Evolutionary conservation across 495 filamentous ascomycete genomes (phyloP), one percentile per base, ranked within the genome.

Genomic region (Pseudotulostoma volvatum): DNA sequence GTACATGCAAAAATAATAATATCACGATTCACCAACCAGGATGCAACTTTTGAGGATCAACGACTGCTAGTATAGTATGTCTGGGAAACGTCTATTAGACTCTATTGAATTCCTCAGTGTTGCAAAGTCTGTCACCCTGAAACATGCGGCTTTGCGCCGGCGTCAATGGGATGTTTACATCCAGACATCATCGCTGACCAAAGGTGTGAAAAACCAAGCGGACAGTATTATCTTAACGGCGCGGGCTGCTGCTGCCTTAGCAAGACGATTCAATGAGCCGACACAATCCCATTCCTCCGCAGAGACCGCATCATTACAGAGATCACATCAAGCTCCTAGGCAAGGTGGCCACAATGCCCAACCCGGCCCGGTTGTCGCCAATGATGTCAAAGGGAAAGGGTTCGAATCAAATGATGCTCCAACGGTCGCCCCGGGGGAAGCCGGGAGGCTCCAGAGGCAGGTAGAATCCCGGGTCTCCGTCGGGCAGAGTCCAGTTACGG

Each of bases 81-180:
- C 76, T 45, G 77, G 76, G 39, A 72, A 67, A 54, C 70, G 76
- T 43, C 61, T 93, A 36, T 64, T 93, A 40, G 87, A 95, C 62
- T 70, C 79, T 44, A 75, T 81, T 42, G 77, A 80, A 44, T 66
- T 94, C 30, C 70, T 80, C 51, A 77, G 73, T 63, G 87, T 81
- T 51, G 78, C 84, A 40, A 74, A 75, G 33, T 68, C 74, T 7
- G 70, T 99, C 35, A 82, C 81, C 11, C 63, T 69, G 46, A 84
- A 84, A 59, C 90, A 96, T 59, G 57, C 83, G 34, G 73, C 73
- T 11, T 69, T 95, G 44, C 78, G 86, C 13, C 65, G 71, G 31
- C 67, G 73, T 39, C 85, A 96, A 54, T 57, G 90, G 18, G 79
- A 93, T 56, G 57, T 79, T 41, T 95, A 81, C 54, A 75, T 67